Evolutionary conservation across 2,329 filamentous ascomycete genomes (phyloP).

Genomic region (Arthrobotrys pseudoclavata): DNA sequence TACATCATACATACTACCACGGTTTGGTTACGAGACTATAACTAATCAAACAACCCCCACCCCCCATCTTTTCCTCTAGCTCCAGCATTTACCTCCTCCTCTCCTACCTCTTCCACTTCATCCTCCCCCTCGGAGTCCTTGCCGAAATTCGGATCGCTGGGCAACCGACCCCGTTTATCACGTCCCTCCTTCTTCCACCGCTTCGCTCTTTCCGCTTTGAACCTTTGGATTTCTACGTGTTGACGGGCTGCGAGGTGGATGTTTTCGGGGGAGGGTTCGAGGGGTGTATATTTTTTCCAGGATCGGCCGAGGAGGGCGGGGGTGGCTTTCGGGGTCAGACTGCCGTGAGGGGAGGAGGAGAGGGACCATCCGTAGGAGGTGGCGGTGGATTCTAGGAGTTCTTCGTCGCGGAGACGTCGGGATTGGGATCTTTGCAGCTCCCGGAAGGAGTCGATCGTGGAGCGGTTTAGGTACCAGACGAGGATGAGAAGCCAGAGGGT

Average conservation of each 20-base stretch:
- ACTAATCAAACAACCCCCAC: not conserved
- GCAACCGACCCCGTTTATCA: conserved; percentile 6
- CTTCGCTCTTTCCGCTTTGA: conserved; percentile 1
- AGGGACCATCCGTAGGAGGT: not conserved
- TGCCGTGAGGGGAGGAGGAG: not conserved
- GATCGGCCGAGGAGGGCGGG: not conserved
- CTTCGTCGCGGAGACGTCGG: no score
- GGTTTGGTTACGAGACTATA: no score
- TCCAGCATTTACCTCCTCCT: no score
- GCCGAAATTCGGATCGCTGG: not conserved
- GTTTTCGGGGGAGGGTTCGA: conserved; percentile 17
- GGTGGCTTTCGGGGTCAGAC: not conserved
- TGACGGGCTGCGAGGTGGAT: not conserved
- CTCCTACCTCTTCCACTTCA: not conserved
- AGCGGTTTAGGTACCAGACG: not conserved
- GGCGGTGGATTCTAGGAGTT: not conserved
- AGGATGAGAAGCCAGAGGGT: not conserved
- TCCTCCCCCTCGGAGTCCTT: no score
- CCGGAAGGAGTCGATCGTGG: not conserved
- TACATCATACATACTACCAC: no score
- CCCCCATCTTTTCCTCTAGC: not conserved
- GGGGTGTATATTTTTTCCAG: conserved; percentile 2
- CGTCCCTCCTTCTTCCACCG: conserved; percentile 3
- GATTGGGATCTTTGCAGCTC: not conserved
- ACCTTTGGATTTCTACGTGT: not conserved